Conservation (phyloP, 2,329 filamentous ascomycete species). For the Diaporthe australafricana region DNA sequence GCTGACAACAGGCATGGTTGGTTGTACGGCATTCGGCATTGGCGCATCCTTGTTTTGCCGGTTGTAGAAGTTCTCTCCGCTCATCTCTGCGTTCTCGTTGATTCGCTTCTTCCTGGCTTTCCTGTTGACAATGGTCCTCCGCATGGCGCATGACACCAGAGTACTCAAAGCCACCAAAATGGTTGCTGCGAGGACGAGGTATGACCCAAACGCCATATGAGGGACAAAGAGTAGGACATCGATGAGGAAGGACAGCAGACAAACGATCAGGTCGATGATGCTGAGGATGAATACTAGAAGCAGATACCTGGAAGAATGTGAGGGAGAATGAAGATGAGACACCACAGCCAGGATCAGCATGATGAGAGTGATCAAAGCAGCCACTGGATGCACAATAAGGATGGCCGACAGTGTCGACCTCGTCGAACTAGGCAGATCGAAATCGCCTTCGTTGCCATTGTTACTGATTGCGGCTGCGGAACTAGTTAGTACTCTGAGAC, state of each 20-base stretch:
- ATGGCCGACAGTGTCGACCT: conserved; percentile 82
- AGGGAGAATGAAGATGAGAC: conserved; percentile 87
- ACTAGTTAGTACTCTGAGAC: conserved; percentile 1
- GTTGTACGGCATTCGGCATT: conserved; percentile 59
- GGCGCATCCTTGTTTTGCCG: conserved; percentile 68
- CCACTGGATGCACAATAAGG: conserved; percentile 92
- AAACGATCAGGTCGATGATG: conserved; percentile 85
- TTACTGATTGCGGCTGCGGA: conserved; percentile 27
- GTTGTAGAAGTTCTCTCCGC: conserved; percentile 90
- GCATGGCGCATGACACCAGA: conserved; percentile 93
- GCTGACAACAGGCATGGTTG: conserved; percentile 69
- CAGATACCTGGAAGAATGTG: conserved; percentile 90
- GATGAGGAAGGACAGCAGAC: conserved; percentile 88
- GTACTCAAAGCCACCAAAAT: conserved; percentile 85
- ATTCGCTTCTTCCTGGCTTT: conserved; percentile 95
- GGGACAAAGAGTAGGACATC: conserved; percentile 96
- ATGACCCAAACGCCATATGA: conserved; percentile 93
- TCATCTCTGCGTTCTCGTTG: conserved; percentile 96
- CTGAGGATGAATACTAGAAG: conserved; percentile 87
- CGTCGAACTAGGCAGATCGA: conserved; percentile 66
- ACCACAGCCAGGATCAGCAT: conserved; percentile 84
- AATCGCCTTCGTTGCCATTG: conserved; percentile 50
- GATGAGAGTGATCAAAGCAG: conserved; percentile 85
- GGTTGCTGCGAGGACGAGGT: conserved; percentile 90
- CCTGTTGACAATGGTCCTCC: conserved; percentile 87